Evolutionary conservation across 805 yeast species (phyloP), one percentile per base, ranked within the genome.

Genomic region (Sugiyamaella boreocaroliniensis): DNA sequence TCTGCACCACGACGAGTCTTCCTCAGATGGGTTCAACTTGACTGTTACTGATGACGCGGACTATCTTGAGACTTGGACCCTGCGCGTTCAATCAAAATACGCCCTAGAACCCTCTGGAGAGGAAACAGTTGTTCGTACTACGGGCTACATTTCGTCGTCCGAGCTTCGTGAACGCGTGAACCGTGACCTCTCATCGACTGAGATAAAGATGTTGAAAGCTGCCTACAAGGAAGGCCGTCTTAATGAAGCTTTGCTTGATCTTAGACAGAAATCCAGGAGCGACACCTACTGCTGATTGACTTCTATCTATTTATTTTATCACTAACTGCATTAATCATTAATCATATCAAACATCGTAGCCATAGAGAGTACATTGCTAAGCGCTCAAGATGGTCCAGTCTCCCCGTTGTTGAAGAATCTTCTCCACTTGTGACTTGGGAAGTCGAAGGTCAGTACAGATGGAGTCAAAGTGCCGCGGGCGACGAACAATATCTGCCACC

Each of bases 371-470:
- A 22, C 26, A 11, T 16, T 12, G 11, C 32, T 37, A 57, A 11
- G 50, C 57, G 32, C 55, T 77, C 1, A 80, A 70, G 12, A 78
- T 64, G 49, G 68, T 75, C 69, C 79, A 79, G 15, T 76, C 77
- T 1, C 82, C 82, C 29, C 81, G 66, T 32, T 68, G 67, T 32
- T 70, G 64, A n/a, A 82, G 54, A 2, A 79, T 50, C 1, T 60
- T 61, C 58, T 82, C 85, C 1, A 85, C 78, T 29, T 82, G 83
- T 18, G 64, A 65, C 45, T 80, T 71, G 9, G 85, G 75, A 61
- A 75, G 75, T 46, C 76, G 78, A 60, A 87, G 69, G 53, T 81
- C 85, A 0, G 92, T 86, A 61, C 92, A 84, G 1, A 88, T 82
- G 6, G 64, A 56, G 47, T 67, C 71, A 41, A 65, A 64, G 51